Evolutionary conservation across 306 rosid species (phyloP).

Genomic region (Trichosanthes truncata): DNA sequence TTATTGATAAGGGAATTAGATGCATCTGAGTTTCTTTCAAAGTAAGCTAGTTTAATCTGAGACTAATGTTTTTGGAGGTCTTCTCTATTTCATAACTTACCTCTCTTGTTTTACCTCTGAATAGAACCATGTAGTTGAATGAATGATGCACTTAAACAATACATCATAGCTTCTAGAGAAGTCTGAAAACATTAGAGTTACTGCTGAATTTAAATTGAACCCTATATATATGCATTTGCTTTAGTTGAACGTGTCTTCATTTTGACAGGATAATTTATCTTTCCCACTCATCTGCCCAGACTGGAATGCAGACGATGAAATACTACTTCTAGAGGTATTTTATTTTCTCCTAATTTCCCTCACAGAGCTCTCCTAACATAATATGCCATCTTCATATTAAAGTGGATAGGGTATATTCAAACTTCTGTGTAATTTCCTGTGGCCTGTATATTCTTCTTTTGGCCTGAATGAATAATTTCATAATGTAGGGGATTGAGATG

Average conservation of each 20-base stretch:
- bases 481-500: slow-evolving; percentile 82
- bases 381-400: slow-evolving; percentile 1
- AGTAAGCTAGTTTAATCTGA: neutral
- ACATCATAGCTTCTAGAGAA: neutral
- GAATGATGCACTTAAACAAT: neutral
- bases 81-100: neutral
- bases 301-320: slow-evolving; percentile 99
- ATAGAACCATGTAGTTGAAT: neutral
- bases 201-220: neutral
- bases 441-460: neutral
- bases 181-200: neutral
- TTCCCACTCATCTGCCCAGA: slow-evolving; percentile 92
- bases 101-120: neutral
- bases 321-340: slow-evolving; percentile 83
- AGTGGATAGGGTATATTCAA: slow-evolving; percentile 1
- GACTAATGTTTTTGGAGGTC: neutral
- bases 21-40: neutral
- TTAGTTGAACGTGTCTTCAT: slow-evolving; percentile 16
- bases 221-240: neutral
- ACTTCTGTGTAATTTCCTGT: neutral
- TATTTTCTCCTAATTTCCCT: slow-evolving; percentile 6
- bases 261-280: slow-evolving; percentile 77
- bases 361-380: slow-evolving; percentile 3
- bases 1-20: neutral
- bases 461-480: neutral